These are phyloP conservation scores for Yueomyces sp. DNA, from an alignment of 805 yeast genomes.

Conservation along the genomic window DNA sequence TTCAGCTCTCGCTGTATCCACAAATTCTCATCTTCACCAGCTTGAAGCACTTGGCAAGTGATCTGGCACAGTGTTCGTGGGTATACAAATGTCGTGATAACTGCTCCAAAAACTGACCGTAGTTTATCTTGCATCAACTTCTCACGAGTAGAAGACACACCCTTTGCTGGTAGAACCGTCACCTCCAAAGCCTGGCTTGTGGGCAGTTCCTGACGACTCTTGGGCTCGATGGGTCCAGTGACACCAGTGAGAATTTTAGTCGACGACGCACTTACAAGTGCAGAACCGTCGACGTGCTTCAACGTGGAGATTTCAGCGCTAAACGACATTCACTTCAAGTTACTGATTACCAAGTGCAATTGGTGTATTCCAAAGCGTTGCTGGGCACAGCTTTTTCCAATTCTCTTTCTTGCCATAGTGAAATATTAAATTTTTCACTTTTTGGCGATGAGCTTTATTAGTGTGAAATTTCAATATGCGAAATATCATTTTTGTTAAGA, in stretches of 20 bases:
- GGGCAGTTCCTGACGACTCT: conserved; percentile 72
- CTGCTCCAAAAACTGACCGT: conserved; percentile 43
- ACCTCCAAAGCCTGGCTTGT: conserved; percentile 66
- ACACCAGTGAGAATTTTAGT: conserved; percentile 63
- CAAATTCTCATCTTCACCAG: conserved; percentile 21
- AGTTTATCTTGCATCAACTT: conserved; percentile 61
- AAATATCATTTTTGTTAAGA: too few species aligned
- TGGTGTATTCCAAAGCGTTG: too few species aligned
- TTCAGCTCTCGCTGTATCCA: conserved; percentile 40
- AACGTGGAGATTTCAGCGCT: conserved; percentile 23
- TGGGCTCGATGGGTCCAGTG: conserved; percentile 84
- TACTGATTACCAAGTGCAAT: not conserved
- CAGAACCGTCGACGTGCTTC: conserved; percentile 69
- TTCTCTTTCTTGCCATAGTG: too few species aligned
- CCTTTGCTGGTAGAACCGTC: conserved; percentile 63
- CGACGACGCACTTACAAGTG: conserved; percentile 36
- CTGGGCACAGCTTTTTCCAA: too few species aligned
- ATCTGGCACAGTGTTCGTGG: conserved; percentile 73
- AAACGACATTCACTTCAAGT: conserved; percentile 1
- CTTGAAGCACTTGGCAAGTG: conserved; percentile 48
- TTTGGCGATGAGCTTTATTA: too few species aligned
- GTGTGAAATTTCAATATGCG: too few species aligned
- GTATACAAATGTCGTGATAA: conserved; percentile 47
- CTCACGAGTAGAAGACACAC: conserved; percentile 65
- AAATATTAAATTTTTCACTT: too few species aligned